Percentiles rank a stretch among this genome's conserved stretches.
These are phyloP conservation scores for Pleurotus djamor DNA, from an alignment of 768 basidiomycete species.

Conservation along the genomic window DNA sequence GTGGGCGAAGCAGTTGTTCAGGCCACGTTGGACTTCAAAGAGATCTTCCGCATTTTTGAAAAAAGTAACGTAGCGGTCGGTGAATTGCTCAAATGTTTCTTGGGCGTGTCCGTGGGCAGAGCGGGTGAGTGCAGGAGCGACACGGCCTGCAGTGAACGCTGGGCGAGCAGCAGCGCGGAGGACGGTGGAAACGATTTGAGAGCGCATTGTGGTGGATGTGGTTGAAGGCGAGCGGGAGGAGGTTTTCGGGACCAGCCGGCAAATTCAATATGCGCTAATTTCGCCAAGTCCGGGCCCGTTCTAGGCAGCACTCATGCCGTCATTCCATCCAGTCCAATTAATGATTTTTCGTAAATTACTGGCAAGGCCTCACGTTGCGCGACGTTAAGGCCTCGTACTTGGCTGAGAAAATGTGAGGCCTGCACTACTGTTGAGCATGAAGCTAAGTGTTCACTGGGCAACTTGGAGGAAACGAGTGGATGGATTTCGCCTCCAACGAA, in stretches of 20 bases:
- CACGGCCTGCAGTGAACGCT: constrained; percentile 23
- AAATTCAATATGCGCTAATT: neutral
- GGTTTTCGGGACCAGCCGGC: constrained; percentile 4
- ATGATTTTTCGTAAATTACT: neutral
- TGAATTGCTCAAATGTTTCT: constrained; percentile 94
- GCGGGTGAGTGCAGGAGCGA: constrained; percentile 44
- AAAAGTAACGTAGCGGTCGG: constrained; percentile 90
- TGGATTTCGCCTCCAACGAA: no score
- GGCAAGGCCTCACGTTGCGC: no score
- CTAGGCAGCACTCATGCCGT: neutral
- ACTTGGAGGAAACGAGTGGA: no score
- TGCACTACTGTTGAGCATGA: no score
- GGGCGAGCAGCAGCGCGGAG: constrained; percentile 61
- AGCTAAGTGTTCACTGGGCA: no score
- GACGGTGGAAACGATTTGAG: constrained; percentile 58
- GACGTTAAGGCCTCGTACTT: no score
- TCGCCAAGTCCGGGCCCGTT: neutral
- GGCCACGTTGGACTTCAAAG: constrained; percentile 97
- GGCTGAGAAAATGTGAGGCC: no score
- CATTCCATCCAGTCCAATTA: neutral
- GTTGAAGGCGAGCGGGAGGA: constrained; percentile 2
- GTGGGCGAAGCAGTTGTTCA: constrained; percentile 99
- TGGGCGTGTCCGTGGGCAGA: constrained; percentile 64
- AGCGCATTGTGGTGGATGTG: constrained; percentile 43
- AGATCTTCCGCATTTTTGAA: constrained; percentile 93